These are phyloP conservation scores for Hapsidospora chrysogenum DNA, from an alignment of 495 filamentous ascomycete genomes.

Conservation along the genomic window DNA sequence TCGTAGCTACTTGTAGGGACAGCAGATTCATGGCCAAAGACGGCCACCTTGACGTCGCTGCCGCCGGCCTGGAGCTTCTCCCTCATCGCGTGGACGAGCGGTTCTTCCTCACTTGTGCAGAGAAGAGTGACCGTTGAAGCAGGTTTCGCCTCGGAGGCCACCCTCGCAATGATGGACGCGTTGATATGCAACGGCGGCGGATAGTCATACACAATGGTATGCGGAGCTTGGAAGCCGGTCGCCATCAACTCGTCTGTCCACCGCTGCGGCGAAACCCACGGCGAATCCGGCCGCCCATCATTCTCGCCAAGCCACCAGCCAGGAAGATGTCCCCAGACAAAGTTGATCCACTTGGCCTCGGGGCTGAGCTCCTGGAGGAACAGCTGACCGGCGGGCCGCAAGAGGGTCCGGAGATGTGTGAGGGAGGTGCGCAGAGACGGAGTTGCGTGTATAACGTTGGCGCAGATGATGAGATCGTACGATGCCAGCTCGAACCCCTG, in stretches of 20 bases:
- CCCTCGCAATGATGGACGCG: background rate
- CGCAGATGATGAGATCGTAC: conserved; percentile 14
- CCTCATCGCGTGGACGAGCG: background rate
- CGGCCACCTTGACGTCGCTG: background rate
- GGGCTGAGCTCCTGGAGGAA: conserved; percentile 8
- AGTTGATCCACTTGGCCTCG: conserved; percentile 16
- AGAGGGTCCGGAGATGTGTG: conserved; percentile 13
- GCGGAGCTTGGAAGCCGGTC: conserved; percentile 16
- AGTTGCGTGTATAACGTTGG: conserved; percentile 26
- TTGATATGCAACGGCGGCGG: too few relatives aligned
- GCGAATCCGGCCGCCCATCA: conserved; percentile 9
- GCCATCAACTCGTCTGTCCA: conserved; percentile 16
- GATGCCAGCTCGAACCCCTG: conserved; percentile 13
- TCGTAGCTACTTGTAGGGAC: too few relatives aligned
- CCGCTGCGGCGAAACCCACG: conserved; percentile 13
- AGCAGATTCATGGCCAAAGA: conserved; percentile 1
- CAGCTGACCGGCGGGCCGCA: conserved; percentile 17
- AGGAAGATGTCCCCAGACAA: conserved; percentile 16
- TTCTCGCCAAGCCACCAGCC: conserved; percentile 27
- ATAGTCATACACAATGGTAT: conserved; percentile 8
- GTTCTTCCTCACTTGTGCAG: too few relatives aligned
- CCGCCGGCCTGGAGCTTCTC: background rate
- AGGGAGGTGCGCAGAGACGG: conserved; percentile 16
- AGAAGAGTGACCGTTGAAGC: background rate
- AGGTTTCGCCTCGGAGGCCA: too few relatives aligned